Evolutionary conservation across 192 early-diverging fungal genomes (phyloP), one percentile per base, ranked within the genome.

Genomic region (Fimicolochytrium jonesii): DNA sequence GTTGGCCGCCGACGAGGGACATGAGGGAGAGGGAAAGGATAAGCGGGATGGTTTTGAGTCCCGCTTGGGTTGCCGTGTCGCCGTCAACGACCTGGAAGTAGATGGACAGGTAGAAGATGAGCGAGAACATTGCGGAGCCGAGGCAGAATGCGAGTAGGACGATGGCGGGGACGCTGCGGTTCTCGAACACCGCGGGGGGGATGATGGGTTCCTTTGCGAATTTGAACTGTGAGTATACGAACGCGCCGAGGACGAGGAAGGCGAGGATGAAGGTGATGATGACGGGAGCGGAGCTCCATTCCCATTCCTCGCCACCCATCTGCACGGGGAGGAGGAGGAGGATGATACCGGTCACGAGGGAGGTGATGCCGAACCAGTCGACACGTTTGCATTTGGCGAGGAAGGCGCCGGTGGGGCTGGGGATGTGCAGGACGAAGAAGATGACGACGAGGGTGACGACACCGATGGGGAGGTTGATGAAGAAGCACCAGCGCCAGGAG

Each of bases 401-500:
- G 30, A 77, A 20, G 33, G 66, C 70, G 9, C 86, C 88, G 0
- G 59, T 56, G 6, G 82, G 71, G 3, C 59, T 66, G 3, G 84
- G 87, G 71, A 85, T 77, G 29, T 77, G 81, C 62, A 89, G 77
- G 49, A 77, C 78, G 36, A 83, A 55, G 37, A 77, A 34, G 30
- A 85, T 79, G 6, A 87, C 63, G 0, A 72, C 56, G 37, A 88
- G 37, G 1, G 89, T 82, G 17, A 88, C 43, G 4, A 76, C 77
- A 13, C 92, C 91, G 60, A 93, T 68, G 35, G 93, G 93, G 11
- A 95, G 56, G 53, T 93, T 95, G 68, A 91, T 85, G 76, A 79
- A 93, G 71, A 93, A 93, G 49, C 83, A 83, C 69, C 82, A 84
- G 37, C 61, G 18, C 62, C 61, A 65, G 28, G 56, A 46, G 18